These are phyloP conservation scores for Arthrinium puccinioides DNA, from an alignment of 2,329 filamentous ascomycete genomes.

Conservation along the genomic window DNA sequence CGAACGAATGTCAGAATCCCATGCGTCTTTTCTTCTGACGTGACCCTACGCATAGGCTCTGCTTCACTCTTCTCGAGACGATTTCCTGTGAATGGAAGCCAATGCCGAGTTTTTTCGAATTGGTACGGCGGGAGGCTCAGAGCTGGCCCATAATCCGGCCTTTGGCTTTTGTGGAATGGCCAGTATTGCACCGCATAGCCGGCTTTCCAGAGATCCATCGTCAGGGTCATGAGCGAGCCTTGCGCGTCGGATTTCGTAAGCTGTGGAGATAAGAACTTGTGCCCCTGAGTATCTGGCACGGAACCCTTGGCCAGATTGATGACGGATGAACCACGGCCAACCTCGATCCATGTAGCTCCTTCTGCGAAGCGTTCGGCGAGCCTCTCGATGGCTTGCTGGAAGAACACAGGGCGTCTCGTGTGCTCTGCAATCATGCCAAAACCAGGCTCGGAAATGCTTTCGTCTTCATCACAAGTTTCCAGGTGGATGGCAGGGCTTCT, in stretches of 20 bases:
- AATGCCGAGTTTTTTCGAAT: constrained; percentile 19
- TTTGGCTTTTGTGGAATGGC: constrained; percentile 13
- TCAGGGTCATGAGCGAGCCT: background rate
- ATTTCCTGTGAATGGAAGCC: constrained; percentile 7
- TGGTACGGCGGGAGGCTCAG: constrained; percentile 19
- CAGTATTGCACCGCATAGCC: constrained; percentile 12
- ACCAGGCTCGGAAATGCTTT: background rate
- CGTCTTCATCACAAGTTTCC: constrained; percentile 3
- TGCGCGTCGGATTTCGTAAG: background rate
- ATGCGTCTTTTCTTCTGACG: constrained; percentile 1
- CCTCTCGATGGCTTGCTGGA: constrained; percentile 9
- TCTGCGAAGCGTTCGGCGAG: constrained; percentile 4
- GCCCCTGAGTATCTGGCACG: background rate
- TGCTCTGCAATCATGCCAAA: constrained; percentile 7
- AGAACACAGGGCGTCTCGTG: constrained; percentile 11
- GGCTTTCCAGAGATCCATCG: constrained; percentile 5
- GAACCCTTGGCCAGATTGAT: constrained; percentile 3
- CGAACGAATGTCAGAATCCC: constrained; percentile 5
- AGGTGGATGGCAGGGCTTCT: constrained; percentile 5
- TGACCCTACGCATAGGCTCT: too few species aligned
- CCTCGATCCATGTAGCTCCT: constrained; percentile 9
- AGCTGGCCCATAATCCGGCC: constrained; percentile 4
- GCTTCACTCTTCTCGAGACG: too few species aligned
- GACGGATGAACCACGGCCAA: constrained; percentile 9
- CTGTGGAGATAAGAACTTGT: constrained; percentile 1